These are phyloP conservation scores for Aristolochia contorta DNA, from an alignment of 164 flowering plant species.

Conservation along the genomic window DNA sequence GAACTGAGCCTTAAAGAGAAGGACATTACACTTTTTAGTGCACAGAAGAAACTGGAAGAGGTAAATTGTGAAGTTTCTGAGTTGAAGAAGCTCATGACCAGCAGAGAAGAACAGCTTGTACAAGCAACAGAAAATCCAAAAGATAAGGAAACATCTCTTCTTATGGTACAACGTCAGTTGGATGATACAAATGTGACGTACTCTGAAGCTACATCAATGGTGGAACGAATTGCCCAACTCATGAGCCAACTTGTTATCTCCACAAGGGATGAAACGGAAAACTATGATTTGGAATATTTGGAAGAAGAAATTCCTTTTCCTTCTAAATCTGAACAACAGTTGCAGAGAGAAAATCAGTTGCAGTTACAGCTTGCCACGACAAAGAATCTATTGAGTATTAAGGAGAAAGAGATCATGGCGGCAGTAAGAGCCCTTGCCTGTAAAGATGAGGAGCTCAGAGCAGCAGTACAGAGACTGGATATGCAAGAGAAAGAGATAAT, in stretches of 20 bases:
- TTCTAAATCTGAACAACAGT: conserved; percentile 9
- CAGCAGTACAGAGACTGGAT: conserved; percentile 32
- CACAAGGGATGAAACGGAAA: conserved; percentile 21
- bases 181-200: conserved; percentile 37
- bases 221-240: conserved; percentile 51
- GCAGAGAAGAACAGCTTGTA: conserved; percentile 53
- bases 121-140: conserved; percentile 45
- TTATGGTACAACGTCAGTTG: conserved; percentile 37
- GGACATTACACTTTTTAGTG: conserved; percentile 44
- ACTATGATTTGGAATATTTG: background rate
- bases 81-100: conserved; percentile 45
- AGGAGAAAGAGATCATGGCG: conserved; percentile 60
- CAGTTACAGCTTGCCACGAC: conserved; percentile 55
- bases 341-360: conserved; percentile 32
- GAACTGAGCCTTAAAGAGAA: conserved; percentile 50
- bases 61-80: conserved; percentile 36
- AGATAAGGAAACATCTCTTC: conserved; percentile 51
- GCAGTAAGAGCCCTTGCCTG: conserved; percentile 48
- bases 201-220: conserved; percentile 59
- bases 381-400: conserved; percentile 42
- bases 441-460: conserved; percentile 64
- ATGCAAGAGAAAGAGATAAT: conserved; percentile 43
- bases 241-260: conserved; percentile 47
- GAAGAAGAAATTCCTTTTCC: conserved; percentile 1
- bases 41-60: conserved; percentile 41